Conservation (phyloP, 495 filamentous ascomycete species). For the Pyrenopolyporus hunteri region DNA sequence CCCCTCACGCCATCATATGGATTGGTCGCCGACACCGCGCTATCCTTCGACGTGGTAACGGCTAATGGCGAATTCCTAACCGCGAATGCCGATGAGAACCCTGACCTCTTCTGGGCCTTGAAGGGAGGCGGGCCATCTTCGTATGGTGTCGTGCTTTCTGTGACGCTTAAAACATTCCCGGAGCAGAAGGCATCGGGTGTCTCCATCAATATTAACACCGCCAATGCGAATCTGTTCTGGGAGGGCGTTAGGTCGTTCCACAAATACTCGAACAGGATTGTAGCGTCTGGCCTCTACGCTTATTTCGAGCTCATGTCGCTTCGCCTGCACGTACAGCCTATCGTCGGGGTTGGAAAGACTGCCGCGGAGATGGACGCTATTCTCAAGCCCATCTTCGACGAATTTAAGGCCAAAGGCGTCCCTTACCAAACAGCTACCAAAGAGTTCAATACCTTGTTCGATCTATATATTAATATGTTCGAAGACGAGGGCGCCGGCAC, state of each 20-base stretch:
- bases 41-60: constrained; percentile 63
- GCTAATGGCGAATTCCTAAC: constrained; percentile 60
- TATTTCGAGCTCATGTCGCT: constrained; percentile 53
- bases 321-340: constrained; percentile 48
- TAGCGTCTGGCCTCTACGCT: constrained; percentile 52
- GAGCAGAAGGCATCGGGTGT: constrained; percentile 49
- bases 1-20: constrained; percentile 58
- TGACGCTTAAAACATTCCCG: constrained; percentile 55
- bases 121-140: constrained; percentile 64
- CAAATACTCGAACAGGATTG: constrained; percentile 48
- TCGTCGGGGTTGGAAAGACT: constrained; percentile 54
- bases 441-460: constrained; percentile 51
- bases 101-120: constrained; percentile 71
- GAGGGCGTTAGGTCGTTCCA: constrained; percentile 54
- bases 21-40: constrained; percentile 60
- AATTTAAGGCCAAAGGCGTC: constrained; percentile 47
- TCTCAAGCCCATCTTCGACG: constrained; percentile 53
- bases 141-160: constrained; percentile 62
- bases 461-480: constrained; percentile 56
- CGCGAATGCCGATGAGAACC: constrained; percentile 54
- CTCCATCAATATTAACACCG: constrained; percentile 52
- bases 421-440: constrained; percentile 43
- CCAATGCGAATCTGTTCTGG: constrained; percentile 50
- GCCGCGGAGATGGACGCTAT: constrained; percentile 46
- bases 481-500: constrained; percentile 51